A percentile compares a stretch with the other conserved stretches of the same genome.
Evolutionary conservation across 305 asterid genomes (phyloP).

Genomic region (Andrographis paniculata): DNA sequence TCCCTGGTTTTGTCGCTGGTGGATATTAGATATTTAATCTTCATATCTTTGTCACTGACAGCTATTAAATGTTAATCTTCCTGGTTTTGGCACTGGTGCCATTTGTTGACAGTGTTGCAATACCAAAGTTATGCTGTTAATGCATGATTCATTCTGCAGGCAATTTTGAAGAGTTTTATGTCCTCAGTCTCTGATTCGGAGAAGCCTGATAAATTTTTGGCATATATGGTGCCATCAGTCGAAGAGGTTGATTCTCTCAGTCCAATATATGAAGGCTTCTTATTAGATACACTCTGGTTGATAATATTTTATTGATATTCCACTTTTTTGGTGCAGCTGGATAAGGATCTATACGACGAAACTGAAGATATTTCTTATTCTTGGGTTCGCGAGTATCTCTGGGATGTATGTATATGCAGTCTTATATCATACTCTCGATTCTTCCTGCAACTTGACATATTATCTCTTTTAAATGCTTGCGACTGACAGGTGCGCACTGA

Average conservation of each 20-base stretch:
- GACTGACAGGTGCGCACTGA: conserved; percentile 68
- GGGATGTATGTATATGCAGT: conserved; percentile 57
- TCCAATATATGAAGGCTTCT: conserved; percentile 1
- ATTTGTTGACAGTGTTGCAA: conserved; percentile 11
- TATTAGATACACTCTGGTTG: not conserved
- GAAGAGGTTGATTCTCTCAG: conserved; percentile 51
- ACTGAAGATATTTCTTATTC: conserved; percentile 73
- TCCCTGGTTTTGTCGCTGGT: too few relatives aligned
- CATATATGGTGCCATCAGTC: conserved; percentile 84
- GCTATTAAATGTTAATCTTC: too few relatives aligned
- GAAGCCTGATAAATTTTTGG: conserved; percentile 70
- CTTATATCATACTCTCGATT: not conserved
- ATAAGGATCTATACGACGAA: conserved; percentile 79
- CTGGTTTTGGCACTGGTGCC: not conserved
- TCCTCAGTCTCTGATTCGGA: conserved; percentile 54
- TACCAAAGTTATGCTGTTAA: conserved; percentile 9
- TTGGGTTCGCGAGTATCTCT: conserved; percentile 92
- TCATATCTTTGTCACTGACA: too few relatives aligned
- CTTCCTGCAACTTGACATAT: conserved; percentile 13
- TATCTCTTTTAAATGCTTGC: too few relatives aligned
- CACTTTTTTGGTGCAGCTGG: conserved; percentile 45
- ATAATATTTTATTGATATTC: conserved; percentile 9
- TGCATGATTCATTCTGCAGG: conserved; percentile 43
- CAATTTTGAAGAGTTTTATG: conserved; percentile 80
- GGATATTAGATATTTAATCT: too few relatives aligned